Conservation (phyloP, 441 rosid species). For the Lepidium campestre region DNA sequence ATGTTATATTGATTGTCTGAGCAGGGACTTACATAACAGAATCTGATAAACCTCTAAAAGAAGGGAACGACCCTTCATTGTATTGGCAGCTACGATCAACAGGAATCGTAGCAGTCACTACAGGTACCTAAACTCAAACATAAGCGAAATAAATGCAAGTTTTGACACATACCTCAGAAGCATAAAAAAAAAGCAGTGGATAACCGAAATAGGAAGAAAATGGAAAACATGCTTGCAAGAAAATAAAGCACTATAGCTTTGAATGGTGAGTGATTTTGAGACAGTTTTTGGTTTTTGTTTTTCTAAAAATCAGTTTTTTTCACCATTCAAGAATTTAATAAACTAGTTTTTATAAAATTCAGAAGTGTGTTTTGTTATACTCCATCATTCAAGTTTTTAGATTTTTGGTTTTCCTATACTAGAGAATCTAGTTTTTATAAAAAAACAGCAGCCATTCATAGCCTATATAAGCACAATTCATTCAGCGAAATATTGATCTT, state of each 20-base stretch:
- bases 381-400: too few relatives aligned
- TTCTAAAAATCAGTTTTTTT: too few relatives aligned
- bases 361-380: too few relatives aligned
- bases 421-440: too few relatives aligned
- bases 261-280: too few relatives aligned
- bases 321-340: too few relatives aligned
- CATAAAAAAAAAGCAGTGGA: neutral
- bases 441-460: too few relatives aligned
- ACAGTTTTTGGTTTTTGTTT: too few relatives aligned
- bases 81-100: conserved; percentile 79
- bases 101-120: conserved; percentile 80
- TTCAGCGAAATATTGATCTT: neutral
- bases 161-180: neutral
- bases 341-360: too few relatives aligned
- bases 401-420: too few relatives aligned
- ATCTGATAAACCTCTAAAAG: conserved; percentile 81
- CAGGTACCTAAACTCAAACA: conserved; percentile 72
- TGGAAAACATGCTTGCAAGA: conserved; percentile 3
- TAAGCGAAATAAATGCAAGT: conserved; percentile 1
- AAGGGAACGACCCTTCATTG: conserved; percentile 79
- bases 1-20: conserved; percentile 21
- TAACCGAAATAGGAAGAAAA: conserved; percentile 10
- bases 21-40: conserved; percentile 53
- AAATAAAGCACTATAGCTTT: too few relatives aligned
- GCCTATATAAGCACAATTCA: neutral